These are phyloP conservation scores for Saccharomyces hybrid DNA, from an alignment of 1,139 yeast species.

Conservation along the genomic window DNA sequence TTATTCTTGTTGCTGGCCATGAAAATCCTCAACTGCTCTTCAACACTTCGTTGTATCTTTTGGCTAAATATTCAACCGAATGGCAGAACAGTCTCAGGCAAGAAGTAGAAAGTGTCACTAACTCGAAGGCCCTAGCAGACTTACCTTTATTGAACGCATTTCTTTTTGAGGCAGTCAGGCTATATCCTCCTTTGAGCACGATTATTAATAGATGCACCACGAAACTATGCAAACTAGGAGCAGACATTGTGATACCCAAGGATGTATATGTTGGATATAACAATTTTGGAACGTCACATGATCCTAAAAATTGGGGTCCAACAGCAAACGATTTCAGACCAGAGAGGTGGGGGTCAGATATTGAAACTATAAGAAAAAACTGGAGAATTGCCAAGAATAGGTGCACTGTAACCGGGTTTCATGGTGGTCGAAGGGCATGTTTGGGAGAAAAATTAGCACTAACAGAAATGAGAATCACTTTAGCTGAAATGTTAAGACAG, in stretches of 20 bases:
- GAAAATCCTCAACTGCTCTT: conserved; percentile 53
- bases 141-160: conserved; percentile 33
- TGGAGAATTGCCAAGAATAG: conserved; percentile 42
- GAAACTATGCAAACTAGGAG: conserved; percentile 36
- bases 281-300: conserved; percentile 50
- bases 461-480: conserved; percentile 37
- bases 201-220: conserved; percentile 48
- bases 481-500: conserved; percentile 34
- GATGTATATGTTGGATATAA: conserved; percentile 53
- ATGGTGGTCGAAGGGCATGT: conserved; percentile 57
- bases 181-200: conserved; percentile 53
- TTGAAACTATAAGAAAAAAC: conserved; percentile 34
- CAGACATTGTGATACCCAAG: conserved; percentile 42
- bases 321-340: conserved; percentile 46
- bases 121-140: conserved; percentile 17
- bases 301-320: conserved; percentile 42
- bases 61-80: conserved; percentile 37
- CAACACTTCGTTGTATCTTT: conserved; percentile 42
- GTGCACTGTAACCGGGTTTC: conserved; percentile 47
- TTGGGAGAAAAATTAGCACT: conserved; percentile 56
- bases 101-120: conserved; percentile 21
- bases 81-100: conserved; percentile 37
- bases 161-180: conserved; percentile 46
- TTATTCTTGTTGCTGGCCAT: conserved; percentile 54
- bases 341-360: conserved; percentile 47